These are phyloP conservation scores for Nitzschia palea DNA, from an alignment of 108 stramenopile genomes.

Conservation along the genomic window DNA sequence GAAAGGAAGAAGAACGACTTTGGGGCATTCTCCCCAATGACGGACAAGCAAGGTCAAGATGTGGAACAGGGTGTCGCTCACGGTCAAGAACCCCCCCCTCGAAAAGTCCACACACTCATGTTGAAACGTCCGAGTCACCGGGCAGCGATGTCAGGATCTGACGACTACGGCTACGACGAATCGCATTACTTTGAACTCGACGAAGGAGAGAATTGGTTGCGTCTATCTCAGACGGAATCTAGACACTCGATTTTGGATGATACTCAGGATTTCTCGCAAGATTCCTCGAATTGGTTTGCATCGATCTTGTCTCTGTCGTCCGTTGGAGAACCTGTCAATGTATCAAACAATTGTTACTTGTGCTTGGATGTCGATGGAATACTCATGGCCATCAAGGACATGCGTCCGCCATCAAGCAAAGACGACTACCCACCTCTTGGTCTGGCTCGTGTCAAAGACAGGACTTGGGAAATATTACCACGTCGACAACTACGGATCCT, in stretches of 20 bases:
- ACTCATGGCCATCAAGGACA: slow-evolving; percentile 27
- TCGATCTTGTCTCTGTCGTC: slow-evolving; percentile 20
- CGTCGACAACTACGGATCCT: slow-evolving; percentile 29
- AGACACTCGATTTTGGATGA: slow-evolving; percentile 22
- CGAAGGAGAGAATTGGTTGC: slow-evolving; percentile 33
- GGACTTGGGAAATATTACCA: slow-evolving; percentile 12
- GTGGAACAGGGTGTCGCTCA: too few relatives aligned
- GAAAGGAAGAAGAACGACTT: too few relatives aligned
- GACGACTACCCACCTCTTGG: too few relatives aligned
- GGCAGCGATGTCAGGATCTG: neutral
- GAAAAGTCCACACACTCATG: neutral
- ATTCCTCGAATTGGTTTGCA: neutral
- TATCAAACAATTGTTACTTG: slow-evolving; percentile 15
- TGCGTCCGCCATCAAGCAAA: slow-evolving; percentile 9
- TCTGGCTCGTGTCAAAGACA: too few relatives aligned
- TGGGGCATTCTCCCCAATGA: too few relatives aligned
- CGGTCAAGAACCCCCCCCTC: too few relatives aligned
- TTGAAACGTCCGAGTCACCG: neutral
- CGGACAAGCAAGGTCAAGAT: too few relatives aligned
- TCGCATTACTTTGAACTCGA: slow-evolving; percentile 15
- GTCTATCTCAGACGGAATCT: neutral
- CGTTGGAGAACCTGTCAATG: neutral
- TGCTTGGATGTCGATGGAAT: slow-evolving; percentile 29
- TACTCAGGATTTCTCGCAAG: slow-evolving; percentile 1
- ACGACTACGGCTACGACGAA: neutral